Conservation (phyloP, 805 yeast species). For the Kuraishia floccosa region DNA sequence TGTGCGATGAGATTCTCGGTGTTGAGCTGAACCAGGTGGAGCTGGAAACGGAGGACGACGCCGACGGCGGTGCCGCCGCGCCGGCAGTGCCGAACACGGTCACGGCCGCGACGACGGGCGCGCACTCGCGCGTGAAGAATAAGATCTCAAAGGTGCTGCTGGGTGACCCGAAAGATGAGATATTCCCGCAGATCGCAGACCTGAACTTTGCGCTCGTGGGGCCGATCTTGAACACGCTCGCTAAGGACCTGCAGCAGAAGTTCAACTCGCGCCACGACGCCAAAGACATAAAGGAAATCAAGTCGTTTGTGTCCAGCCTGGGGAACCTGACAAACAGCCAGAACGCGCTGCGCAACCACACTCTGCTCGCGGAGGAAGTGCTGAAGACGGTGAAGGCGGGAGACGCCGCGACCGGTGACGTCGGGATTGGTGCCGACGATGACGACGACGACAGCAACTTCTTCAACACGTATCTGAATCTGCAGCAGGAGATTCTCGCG, state of each 20-base stretch:
- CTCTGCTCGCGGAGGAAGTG: slow-evolving; percentile 58
- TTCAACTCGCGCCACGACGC: slow-evolving; percentile 51
- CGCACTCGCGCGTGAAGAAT: slow-evolving; percentile 3
- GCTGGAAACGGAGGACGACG: slow-evolving; percentile 7
- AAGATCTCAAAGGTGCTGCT: slow-evolving; percentile 8
- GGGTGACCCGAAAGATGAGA: slow-evolving; percentile 28
- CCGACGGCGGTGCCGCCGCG: neutral
- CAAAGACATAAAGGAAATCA: slow-evolving; percentile 52
- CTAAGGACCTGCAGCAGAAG: slow-evolving; percentile 57
- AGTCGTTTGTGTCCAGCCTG: slow-evolving; percentile 58
- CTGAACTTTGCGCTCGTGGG: slow-evolving; percentile 79
- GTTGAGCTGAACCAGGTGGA: slow-evolving; percentile 27
- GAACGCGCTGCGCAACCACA: slow-evolving; percentile 59
- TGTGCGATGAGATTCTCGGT: slow-evolving; percentile 62
- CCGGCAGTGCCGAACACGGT: neutral
- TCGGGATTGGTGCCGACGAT: slow-evolving; percentile 9
- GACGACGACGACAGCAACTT: slow-evolving; percentile 10
- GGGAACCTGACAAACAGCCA: slow-evolving; percentile 59
- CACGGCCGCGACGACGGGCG: neutral
- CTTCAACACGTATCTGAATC: slow-evolving; percentile 37
- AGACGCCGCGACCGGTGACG: slow-evolving; percentile 10
- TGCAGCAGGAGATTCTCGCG: slow-evolving; percentile 63
- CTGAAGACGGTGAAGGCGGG: slow-evolving; percentile 30
- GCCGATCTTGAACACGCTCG: slow-evolving; percentile 53
- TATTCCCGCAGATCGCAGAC: slow-evolving; percentile 42